Base-by-base conservation (phyloP, 1,284 basidiomycete genomes). In the Vanrija sp. region DNA sequence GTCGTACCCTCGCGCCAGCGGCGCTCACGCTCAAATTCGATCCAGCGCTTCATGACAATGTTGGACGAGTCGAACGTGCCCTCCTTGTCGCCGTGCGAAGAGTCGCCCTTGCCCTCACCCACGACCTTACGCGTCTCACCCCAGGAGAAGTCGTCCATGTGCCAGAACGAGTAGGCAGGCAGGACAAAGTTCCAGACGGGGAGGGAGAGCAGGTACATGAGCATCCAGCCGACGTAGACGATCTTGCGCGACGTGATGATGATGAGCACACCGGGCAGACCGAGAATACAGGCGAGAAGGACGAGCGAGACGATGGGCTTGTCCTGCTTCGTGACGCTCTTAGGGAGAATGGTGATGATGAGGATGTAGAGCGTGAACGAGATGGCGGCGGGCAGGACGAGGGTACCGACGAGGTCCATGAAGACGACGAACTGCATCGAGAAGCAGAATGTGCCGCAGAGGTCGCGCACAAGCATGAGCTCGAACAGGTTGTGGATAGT, bases 141-240 rank as follows among this genome's bases (percentile, higher is more conserved):
- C 95, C 95, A 98, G 18, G 90, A 92, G 78, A 98, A 98, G 80
- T 99, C 96, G 73, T 98, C 95, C 76, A 98, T 97, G 78, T 98
- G 93, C 93, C 94, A 98, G 79, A 91, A 98, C 38, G 94, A 84
- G 77, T 97, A 98, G 2, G 90, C 86, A 1, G 93, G 94, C 10
- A 97, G 83, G 58, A 95, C 81, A 67, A 93, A 91, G 79, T 98
- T 98, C 94, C 93, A 97, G 50, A 97, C 85, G 5, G 93, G 93
- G 38, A 98, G 80, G 19, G 94, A 95, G 55, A 95, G 47, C 15
- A 98, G 83, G 75, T 98, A 98, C 60, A 98, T 81, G 59, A 95
- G 60, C 92, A 98, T 97, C 95, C 96, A 98, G 9, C 93, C 87
- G 48, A 98, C 82, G 73, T 98, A 98, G 18, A 88, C 88, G 61